Base-by-base conservation (phyloP, 1,284 basidiomycete genomes). In the Neotropicomus parvogracilis region DNA sequence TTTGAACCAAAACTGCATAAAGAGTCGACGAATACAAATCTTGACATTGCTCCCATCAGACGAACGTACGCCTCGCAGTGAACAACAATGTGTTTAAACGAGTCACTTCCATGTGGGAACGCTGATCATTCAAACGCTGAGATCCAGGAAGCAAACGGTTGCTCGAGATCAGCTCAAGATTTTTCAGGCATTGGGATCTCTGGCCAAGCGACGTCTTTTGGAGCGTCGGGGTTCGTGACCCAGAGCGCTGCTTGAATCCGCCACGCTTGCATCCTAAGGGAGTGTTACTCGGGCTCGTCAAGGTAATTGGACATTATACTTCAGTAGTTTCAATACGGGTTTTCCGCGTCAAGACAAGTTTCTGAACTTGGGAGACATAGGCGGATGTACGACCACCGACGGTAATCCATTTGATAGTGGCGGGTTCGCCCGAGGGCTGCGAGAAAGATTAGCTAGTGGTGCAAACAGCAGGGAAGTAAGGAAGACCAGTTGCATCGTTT, bases 331-430 rank as follows among this genome's bases (percentile, higher is more conserved):
- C 43, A 34, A 16, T n/a, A 41, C n/a, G n/a, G 20, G 6, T 13
- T 32, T 41, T 32, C 20, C 9, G 40, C 20, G 28, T 29, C 27
- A 29, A 20, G 12, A 8, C 4, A 46, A 75, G 65, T 40, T 70
- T 71, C 59, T 91, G 89, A 3, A 91, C 70, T 62, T 88, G 80
- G 9, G 67, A 64, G 3, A 91, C 81, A 52, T 81, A 83, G 4
- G 88, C 89, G 1, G 85, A 87, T 1, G 91, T 92, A 13, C 90
- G 73, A 1, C 91, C 90, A 4, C 86, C 88, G 9, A 93, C 85
- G 1, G 85, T 89, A 44, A 89, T 64, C 75, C 84, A 92, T 53
- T 79, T 81, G 52, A 93, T 82, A 2, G 83, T 86, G 0, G 86
- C 88, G 2, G 75, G 77, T 41, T 75, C 66, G 2, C 89, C 91